Evolutionary conservation across 495 filamentous ascomycete species (phyloP).

Genomic region (Penicillium mononematosum): DNA sequence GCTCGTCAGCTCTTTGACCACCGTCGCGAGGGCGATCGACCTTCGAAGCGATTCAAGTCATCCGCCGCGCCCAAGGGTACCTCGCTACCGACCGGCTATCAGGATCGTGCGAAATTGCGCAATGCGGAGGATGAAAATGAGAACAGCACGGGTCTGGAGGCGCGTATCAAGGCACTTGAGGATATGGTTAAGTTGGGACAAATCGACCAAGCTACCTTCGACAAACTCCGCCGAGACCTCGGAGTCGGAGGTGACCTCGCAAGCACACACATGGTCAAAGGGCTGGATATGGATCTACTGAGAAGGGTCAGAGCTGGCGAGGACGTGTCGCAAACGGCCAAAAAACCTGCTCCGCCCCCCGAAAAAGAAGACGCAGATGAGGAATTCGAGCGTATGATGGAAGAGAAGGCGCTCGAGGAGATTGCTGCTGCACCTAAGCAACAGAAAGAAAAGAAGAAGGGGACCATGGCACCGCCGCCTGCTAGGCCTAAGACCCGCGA

Average conservation of each 20-base stretch:
- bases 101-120: conserved; percentile 69
- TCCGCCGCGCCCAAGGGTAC: conserved; percentile 80
- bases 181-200: conserved; percentile 79
- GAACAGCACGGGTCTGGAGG: conserved; percentile 48
- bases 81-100: conserved; percentile 75
- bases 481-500: conserved; percentile 72
- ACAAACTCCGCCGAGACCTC: conserved; percentile 68
- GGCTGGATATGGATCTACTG: conserved; percentile 80
- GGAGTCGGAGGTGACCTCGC: conserved; percentile 73
- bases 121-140: conserved; percentile 35
- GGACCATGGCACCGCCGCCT: conserved; percentile 65
- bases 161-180: conserved; percentile 73
- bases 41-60: conserved; percentile 68
- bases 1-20: conserved; percentile 82
- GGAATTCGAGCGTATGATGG: conserved; percentile 68
- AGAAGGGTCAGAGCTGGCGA: conserved; percentile 71
- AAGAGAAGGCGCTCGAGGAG: conserved; percentile 60
- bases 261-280: conserved; percentile 86
- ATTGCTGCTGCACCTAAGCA: conserved; percentile 43
- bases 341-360: conserved; percentile 19
- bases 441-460: conserved; percentile 70
- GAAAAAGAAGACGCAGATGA: conserved; percentile 61
- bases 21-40: conserved; percentile 51
- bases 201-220: conserved; percentile 73
- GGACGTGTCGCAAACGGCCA: conserved; percentile 49